Conservation (phyloP, 164 flowering plant genomes). For the Chloranthus sessilifolius region DNA sequence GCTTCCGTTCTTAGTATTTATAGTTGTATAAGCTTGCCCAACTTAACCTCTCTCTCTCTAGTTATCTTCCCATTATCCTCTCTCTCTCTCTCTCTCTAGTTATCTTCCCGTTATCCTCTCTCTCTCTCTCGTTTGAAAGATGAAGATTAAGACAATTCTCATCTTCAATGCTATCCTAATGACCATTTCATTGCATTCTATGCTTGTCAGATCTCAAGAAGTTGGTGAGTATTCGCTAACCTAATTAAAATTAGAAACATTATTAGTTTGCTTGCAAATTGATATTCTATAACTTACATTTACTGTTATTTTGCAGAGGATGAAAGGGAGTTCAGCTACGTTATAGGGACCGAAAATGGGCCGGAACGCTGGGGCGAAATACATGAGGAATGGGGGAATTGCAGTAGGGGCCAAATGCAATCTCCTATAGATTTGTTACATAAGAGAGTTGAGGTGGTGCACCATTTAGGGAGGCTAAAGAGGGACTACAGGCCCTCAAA, state of each 20-base stretch:
- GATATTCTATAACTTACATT: not conserved
- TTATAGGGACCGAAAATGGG: conserved; percentile 16
- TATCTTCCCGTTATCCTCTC: too few species aligned
- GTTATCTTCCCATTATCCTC: too few species aligned
- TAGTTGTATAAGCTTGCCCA: too few species aligned
- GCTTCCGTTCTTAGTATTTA: too few species aligned
- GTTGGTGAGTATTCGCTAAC: conserved; percentile 1
- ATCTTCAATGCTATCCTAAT: too few species aligned
- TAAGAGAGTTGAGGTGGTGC: conserved; percentile 11
- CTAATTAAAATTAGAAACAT: too few species aligned
- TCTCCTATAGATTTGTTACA: conserved; percentile 28
- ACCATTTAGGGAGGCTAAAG: conserved; percentile 10
- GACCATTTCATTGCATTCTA: not conserved
- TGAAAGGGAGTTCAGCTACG: conserved; percentile 27
- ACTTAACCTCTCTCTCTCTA: too few species aligned
- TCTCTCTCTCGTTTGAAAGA: too few species aligned
- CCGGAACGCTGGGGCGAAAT: conserved; percentile 31
- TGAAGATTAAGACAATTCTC: too few species aligned
- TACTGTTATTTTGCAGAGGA: conserved; percentile 14
- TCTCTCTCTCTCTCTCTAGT: too few species aligned
- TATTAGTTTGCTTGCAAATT: too few species aligned
- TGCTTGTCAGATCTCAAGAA: conserved; percentile 7
- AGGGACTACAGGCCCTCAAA: conserved; percentile 15
- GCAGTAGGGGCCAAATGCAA: conserved; percentile 23
- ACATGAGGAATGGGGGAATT: conserved; percentile 24